Conservation (phyloP, 805 yeast genomes). For the Saccharomycopsis fermentans region DNA sequence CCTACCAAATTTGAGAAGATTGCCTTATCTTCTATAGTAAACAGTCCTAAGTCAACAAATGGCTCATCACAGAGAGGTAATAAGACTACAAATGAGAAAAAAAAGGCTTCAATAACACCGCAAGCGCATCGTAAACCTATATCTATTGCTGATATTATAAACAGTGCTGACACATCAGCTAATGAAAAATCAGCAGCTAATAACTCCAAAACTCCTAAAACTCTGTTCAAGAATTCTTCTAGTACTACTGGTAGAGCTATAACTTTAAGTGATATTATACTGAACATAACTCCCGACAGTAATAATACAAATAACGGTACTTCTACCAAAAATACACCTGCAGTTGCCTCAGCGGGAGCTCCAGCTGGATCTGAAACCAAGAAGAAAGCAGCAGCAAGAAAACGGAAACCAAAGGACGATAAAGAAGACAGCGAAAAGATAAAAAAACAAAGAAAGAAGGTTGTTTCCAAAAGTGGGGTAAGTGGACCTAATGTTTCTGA, state of each 20-base stretch:
- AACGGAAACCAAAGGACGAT: neutral
- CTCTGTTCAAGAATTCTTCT: neutral
- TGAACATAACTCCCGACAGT: neutral
- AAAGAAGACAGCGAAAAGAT: neutral
- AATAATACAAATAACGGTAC: neutral
- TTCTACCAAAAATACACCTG: neutral
- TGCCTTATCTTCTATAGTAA: neutral
- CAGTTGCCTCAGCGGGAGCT: neutral
- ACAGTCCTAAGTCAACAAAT: neutral
- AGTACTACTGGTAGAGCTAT: neutral
- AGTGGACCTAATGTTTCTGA: neutral
- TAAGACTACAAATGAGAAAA: neutral
- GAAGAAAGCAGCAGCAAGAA: neutral
- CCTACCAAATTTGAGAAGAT: neutral
- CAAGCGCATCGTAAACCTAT: constrained; percentile 6
- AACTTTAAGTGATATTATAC: neutral
- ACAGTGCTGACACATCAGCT: neutral
- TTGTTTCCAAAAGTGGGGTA: neutral
- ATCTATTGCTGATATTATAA: constrained; percentile 10
- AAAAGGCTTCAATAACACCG: neutral
- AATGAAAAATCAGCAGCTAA: neutral
- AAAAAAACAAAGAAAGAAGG: neutral
- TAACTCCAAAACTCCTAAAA: neutral
- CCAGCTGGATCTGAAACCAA: neutral
- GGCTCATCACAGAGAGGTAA: neutral